A percentile compares a stretch with the other conserved stretches of the same genome.
phyloP scores from a whole-genome alignment of 208 protist species.

The Acanthamoeba healyi region DNA sequence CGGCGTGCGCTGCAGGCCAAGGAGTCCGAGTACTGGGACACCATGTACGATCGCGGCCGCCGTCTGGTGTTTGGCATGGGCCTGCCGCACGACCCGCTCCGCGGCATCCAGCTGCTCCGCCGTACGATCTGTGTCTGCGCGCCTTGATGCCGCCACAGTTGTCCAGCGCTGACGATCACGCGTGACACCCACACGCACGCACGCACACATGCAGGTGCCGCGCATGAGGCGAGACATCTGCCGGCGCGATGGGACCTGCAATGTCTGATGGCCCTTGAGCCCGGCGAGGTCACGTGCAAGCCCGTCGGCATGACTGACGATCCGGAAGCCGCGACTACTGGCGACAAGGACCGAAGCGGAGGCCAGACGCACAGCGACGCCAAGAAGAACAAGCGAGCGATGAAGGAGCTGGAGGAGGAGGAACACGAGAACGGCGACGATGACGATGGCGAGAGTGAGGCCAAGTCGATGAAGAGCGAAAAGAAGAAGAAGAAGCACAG shows the following conservation, averaged over 20 bases:
- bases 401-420: neutral
- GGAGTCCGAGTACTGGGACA: slow-evolving; percentile 38
- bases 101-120: neutral
- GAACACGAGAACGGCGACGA: neutral
- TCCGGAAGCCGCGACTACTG: neutral
- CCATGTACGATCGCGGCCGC: neutral
- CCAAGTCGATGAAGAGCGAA: neutral
- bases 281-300: neutral
- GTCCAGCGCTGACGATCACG: no score
- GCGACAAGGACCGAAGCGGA: neutral
- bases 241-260: neutral
- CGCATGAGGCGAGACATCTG: neutral
- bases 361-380: neutral
- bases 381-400: neutral
- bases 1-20: neutral
- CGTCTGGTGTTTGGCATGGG: slow-evolving; percentile 22
- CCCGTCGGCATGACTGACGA: neutral
- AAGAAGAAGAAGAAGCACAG: neutral
- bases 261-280: neutral
- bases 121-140: neutral
- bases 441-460: neutral
- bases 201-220: neutral
- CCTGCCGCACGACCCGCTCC: neutral
- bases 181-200: neutral
- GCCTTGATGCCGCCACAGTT: neutral